Conservation (phyloP, 768 basidiomycete species). For the Myochromella boudieri region DNA sequence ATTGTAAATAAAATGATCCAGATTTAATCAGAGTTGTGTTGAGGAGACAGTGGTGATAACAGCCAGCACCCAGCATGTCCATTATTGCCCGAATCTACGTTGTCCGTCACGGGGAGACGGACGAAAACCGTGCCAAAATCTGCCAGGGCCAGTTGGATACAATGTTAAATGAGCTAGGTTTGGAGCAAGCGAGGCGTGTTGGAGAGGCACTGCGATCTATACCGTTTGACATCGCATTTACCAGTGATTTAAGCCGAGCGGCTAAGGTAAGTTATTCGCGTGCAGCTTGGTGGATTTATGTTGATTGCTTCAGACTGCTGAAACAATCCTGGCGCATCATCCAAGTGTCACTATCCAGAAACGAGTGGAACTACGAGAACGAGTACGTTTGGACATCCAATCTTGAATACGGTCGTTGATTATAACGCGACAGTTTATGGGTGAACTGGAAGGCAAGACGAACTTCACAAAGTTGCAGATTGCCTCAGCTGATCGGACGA, state of each 20-base stretch:
- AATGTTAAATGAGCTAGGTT: slow-evolving; percentile 59
- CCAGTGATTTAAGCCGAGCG: slow-evolving; percentile 74
- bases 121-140: slow-evolving; percentile 58
- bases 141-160: slow-evolving; percentile 81
- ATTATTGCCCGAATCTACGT: slow-evolving; percentile 53
- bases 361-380: slow-evolving; percentile 57
- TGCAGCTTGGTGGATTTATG: not conserved
- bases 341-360: slow-evolving; percentile 41
- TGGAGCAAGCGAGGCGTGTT: slow-evolving; percentile 56
- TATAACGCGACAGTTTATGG: slow-evolving; percentile 19
- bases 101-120: slow-evolving; percentile 79
- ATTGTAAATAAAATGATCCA: slow-evolving; percentile 9
- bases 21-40: slow-evolving; percentile 3
- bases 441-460: slow-evolving; percentile 50
- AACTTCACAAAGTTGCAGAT: slow-evolving; percentile 13
- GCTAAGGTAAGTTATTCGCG: slow-evolving; percentile 45
- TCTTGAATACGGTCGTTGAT: not conserved
- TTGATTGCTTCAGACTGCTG: slow-evolving; percentile 55
- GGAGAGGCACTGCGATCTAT: slow-evolving; percentile 54
- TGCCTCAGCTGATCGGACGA: slow-evolving; percentile 25
- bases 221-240: slow-evolving; percentile 58
- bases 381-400: slow-evolving; percentile 40
- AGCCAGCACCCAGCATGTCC: slow-evolving; percentile 20
- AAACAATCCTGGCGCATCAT: slow-evolving; percentile 58
- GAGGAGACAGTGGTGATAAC: too few species aligned